Conservation (phyloP, 257 asterid genomes). For the Nicotiana tabacum region DNA sequence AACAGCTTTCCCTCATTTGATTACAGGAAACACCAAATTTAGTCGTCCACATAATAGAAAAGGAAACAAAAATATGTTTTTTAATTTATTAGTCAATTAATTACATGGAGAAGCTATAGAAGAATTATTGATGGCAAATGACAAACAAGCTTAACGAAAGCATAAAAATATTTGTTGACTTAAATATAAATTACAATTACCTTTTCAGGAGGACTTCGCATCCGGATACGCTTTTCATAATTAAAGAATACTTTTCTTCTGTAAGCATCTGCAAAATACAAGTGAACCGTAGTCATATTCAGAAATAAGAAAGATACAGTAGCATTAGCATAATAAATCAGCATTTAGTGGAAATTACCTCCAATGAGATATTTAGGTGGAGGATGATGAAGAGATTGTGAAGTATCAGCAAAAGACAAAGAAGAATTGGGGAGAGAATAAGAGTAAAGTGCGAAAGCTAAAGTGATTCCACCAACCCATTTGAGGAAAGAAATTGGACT, state of each 20-base stretch:
- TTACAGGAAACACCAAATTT: neutral
- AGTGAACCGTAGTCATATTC: constrained; percentile 2
- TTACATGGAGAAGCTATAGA: neutral
- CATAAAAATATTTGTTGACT: neutral
- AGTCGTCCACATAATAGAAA: neutral
- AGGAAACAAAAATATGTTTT: neutral
- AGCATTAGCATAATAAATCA: neutral
- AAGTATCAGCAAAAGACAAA: constrained; percentile 23
- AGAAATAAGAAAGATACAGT: neutral
- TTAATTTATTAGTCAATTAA: neutral
- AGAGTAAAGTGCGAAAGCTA: constrained; percentile 38
- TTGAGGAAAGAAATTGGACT: constrained; percentile 22
- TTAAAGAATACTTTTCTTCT: constrained; percentile 78
- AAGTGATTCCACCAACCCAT: constrained; percentile 53
- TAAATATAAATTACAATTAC: constrained; percentile 21
- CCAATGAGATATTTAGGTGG: constrained; percentile 46
- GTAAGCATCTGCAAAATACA: constrained; percentile 52
- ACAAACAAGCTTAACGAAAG: neutral
- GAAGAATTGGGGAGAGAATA: constrained; percentile 26
- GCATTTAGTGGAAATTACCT: constrained; percentile 29
- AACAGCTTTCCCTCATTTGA: neutral
- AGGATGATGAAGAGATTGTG: constrained; percentile 16
- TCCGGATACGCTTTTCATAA: constrained; percentile 83
- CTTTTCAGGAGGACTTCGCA: constrained; percentile 98
- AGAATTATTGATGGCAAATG: neutral